Evolutionary conservation across 2,329 filamentous ascomycete species (phyloP), one percentile per base, ranked within the genome.

Genomic region (Aureobasidium lini): DNA sequence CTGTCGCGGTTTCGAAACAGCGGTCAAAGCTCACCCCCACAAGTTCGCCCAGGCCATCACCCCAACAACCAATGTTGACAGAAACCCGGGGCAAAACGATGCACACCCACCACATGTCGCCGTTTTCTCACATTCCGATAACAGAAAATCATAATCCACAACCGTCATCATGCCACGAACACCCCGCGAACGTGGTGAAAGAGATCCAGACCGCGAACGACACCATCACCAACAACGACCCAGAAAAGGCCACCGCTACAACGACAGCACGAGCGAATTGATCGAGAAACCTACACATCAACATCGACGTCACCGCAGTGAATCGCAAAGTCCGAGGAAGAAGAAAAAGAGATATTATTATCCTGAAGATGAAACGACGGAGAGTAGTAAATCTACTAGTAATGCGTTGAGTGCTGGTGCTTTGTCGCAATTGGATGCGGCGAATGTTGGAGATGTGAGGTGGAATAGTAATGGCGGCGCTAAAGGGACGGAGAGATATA

Each of bases 361-460:
- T 29, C 10, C 43, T 6, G 42, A 37, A 37, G 36, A 37, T 40
- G 36, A 47, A 29, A 39, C 15, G 9, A 36, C 15, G 1, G 36
- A 57, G 23, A 37, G 43, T 11, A 52, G 59, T 32, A 60, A 60
- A 37, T 40, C 42, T 29, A 69, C 67, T 18, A 69, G 65, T 53
- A 72, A 72, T 28, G 66, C 72, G 40, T 70, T 79, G 66, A 84
- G 67, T 71, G 76, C 73, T 62, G 81, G 84, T 65, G 84, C 86
- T 5, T 72, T 92, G 50, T 85, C 85, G 11, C 83, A 84, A 67
- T 72, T 92, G 48, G 81, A 90, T 65, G 78, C 82, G 3, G 9
- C 57, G 7, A 66, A 63, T 43, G 53, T 59, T 6, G 32, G 31
- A 29, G 49, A 61, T 36, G 44, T 59, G 44, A 40, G 48, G 3